Base-by-base conservation (phyloP, 352 stramenopile species). In the Pythium graminicola region DNA sequence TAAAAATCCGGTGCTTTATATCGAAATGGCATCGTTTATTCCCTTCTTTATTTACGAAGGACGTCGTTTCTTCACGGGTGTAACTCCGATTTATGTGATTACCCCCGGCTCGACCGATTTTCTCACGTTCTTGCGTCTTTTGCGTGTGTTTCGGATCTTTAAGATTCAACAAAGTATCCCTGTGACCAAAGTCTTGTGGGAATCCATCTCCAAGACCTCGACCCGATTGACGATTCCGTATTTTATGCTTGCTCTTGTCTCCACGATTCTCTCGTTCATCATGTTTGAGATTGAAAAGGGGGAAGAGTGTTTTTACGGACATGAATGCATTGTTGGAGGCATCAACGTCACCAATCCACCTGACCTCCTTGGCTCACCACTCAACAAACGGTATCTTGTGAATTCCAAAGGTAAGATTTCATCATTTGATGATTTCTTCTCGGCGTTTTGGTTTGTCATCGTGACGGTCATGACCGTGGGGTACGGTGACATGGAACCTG, bases 371-470 rank as follows among this genome's bases (percentile, higher is more conserved):
- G 73, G 77, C n/a, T 79, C 77, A 1, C 50, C 67, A 6, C 60
- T 52, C n/a, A 64, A 71, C 31, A 89, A 89, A 59, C 78, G 78
- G 40, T 85, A 87, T 54, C 65, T 87, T 23, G 76, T 89, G 9
- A 86, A 85, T 41, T 58, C 69, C 27, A 82, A 85, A 54, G 78
- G 78, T 10, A 64, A 85, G 27, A 66, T 89, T 17, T 85, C 73
- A 41, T 71, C 67, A 24, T 89, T 92, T 38, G 72, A 86, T 27
- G 79, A 92, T 39, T 85, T 92, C 48, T 89, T 92, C 32, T 86
- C 76, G 9, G 78, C 73, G 13, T 84, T 92, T 57, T 92, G 81
- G 81, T 89, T 92, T 50, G 75, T 87, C n/a, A 86, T 89, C 44
- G 79, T 89, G 11, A 92, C 81, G 8, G 40, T 88, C 48, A 68